These are phyloP conservation scores for Geotrichum carabidarum DNA, from an alignment of 1,139 yeast species.

Conservation along the genomic window DNA sequence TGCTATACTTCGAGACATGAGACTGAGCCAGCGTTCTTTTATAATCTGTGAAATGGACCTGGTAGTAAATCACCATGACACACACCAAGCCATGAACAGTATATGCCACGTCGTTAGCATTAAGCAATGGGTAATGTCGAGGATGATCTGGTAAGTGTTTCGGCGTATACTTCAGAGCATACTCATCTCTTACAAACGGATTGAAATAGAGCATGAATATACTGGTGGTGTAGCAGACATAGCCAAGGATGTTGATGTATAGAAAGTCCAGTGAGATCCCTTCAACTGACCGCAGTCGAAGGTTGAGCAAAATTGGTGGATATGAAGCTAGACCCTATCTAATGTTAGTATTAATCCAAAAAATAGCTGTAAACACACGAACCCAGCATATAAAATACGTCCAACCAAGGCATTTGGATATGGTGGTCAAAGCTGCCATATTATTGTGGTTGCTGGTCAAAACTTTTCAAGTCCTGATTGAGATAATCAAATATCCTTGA, in stretches of 20 bases:
- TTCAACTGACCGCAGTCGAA: slow-evolving; percentile 40
- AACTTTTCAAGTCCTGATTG: too few species aligned
- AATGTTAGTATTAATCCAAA: neutral
- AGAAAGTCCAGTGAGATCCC: slow-evolving; percentile 45
- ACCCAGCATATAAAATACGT: slow-evolving; percentile 33
- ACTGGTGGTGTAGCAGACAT: slow-evolving; percentile 41
- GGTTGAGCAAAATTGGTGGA: slow-evolving; percentile 43
- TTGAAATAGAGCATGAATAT: slow-evolving; percentile 40
- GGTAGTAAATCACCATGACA: slow-evolving; percentile 37
- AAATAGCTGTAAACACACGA: slow-evolving; percentile 8
- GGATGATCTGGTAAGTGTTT: slow-evolving; percentile 16
- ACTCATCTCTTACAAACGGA: slow-evolving; percentile 39
- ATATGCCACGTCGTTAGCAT: slow-evolving; percentile 44
- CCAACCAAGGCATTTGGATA: slow-evolving; percentile 32
- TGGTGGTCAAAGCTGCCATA: neutral
- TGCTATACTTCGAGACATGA: slow-evolving; percentile 28
- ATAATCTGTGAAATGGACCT: slow-evolving; percentile 39
- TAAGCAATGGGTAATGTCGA: slow-evolving; percentile 38
- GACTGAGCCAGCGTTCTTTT: slow-evolving; percentile 27
- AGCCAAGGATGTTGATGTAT: slow-evolving; percentile 43
- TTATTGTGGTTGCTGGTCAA: too few species aligned
- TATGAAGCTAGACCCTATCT: slow-evolving; percentile 45
- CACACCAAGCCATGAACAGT: slow-evolving; percentile 43
- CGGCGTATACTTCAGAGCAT: slow-evolving; percentile 34
- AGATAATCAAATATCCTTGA: too few species aligned